A percentile compares a stretch with the other conserved stretches of the same genome.
phyloP scores from a whole-genome alignment of 2,329 filamentous ascomycete species.

The Venturiaceae sp. region DNA sequence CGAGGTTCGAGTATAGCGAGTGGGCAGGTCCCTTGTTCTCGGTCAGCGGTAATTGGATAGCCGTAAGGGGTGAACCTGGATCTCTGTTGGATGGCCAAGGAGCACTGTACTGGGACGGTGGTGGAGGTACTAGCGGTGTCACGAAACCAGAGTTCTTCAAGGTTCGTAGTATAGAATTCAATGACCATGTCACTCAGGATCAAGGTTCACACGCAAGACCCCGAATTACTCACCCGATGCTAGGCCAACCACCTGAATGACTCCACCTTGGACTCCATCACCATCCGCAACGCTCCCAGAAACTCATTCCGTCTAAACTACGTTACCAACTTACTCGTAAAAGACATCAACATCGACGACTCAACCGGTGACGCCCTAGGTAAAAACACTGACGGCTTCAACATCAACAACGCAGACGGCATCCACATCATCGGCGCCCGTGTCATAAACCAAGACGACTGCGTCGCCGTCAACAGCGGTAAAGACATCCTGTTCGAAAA shows the following conservation, averaged over 20 bases:
- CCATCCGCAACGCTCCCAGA: conserved; percentile 26
- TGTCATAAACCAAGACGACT: conserved; percentile 51
- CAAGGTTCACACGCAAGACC: too few relatives aligned
- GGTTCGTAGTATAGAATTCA: not conserved
- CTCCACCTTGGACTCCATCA: conserved; percentile 19
- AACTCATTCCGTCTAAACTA: conserved; percentile 30
- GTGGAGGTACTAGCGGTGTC: conserved; percentile 27
- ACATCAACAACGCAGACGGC: conserved; percentile 38
- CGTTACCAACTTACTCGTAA: conserved; percentile 36
- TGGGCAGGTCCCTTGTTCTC: not conserved
- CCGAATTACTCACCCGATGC: too few relatives aligned
- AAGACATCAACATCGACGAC: conserved; percentile 47
- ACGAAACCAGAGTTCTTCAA: not conserved
- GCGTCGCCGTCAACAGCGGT: conserved; percentile 48
- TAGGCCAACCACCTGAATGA: conserved; percentile 21
- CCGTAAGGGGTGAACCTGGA: conserved; percentile 43
- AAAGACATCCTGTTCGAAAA: conserved; percentile 26
- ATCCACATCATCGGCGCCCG: conserved; percentile 41
- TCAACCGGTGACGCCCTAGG: conserved; percentile 37
- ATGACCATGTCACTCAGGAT: too few relatives aligned
- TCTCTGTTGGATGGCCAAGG: conserved; percentile 48
- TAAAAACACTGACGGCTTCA: conserved; percentile 49
- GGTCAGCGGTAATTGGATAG: conserved; percentile 34
- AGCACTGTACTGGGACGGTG: conserved; percentile 39
- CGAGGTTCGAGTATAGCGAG: not conserved